Percentiles rank a stretch among this genome's conserved stretches.
phyloP scores from a whole-genome alignment of 352 stramenopile genomes.

The Elongisporangium undulatum region DNA sequence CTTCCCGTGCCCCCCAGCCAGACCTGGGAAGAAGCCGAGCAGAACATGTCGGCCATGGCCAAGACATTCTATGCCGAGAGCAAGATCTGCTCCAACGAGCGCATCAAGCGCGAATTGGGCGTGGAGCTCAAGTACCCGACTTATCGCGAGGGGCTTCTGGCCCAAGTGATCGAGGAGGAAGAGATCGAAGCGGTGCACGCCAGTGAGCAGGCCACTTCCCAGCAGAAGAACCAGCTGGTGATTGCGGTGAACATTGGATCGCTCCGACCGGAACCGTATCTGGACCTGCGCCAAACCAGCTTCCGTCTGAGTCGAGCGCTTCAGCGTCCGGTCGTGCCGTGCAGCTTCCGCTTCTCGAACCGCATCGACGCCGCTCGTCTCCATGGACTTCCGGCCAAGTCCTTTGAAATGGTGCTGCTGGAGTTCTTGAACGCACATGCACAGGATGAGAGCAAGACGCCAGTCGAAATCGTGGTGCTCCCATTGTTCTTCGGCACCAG shows the following conservation, averaged over 20 bases:
- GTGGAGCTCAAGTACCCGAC: conserved; percentile 68
- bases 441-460: conserved; percentile 1
- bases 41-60: conserved; percentile 82
- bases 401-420: conserved; percentile 54
- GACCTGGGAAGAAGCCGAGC: conserved; percentile 68
- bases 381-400: conserved; percentile 59
- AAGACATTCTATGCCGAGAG: conserved; percentile 86
- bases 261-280: conserved; percentile 55
- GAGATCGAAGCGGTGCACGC: conserved; percentile 1
- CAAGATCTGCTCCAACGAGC: conserved; percentile 71
- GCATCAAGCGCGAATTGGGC: conserved; percentile 73
- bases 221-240: conserved; percentile 22
- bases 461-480: conserved; percentile 44
- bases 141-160: conserved; percentile 77
- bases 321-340: conserved; percentile 48
- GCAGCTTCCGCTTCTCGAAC: conserved; percentile 77
- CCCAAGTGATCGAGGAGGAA: conserved; percentile 77
- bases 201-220: not conserved
- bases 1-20: conserved; percentile 40
- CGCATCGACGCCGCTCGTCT: conserved; percentile 52
- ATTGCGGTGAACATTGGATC: conserved; percentile 77
- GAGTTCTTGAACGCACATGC: conserved; percentile 29
- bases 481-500: conserved; percentile 81
- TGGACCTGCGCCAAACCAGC: conserved; percentile 69
- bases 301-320: conserved; percentile 63